These are phyloP conservation scores for Penicillium simplicissimum DNA, from an alignment of 495 filamentous ascomycete genomes.

Conservation along the genomic window DNA sequence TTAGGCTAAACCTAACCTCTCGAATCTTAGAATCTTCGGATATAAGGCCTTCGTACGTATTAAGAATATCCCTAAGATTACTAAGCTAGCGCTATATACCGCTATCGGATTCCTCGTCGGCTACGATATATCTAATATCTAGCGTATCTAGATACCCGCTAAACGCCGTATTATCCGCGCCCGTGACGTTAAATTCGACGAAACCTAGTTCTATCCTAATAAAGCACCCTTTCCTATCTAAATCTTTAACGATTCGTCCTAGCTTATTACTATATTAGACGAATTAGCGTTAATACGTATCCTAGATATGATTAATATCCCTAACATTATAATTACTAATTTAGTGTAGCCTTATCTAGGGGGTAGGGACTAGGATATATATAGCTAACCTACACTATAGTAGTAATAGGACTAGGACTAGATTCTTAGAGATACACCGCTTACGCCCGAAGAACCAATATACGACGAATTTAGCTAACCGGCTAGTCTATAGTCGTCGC, in stretches of 20 bases:
- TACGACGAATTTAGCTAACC: not conserved
- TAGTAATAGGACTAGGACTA: not conserved
- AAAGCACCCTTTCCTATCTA: not conserved
- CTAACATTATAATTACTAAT: not conserved
- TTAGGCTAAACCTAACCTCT: not conserved
- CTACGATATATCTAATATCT: not conserved
- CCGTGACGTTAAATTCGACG: not conserved
- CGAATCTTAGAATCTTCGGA: not conserved
- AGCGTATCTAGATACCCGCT: not conserved
- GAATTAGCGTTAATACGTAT: not conserved
- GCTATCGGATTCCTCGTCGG: not conserved
- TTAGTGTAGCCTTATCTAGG: not conserved
- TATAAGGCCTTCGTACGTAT: not conserved
- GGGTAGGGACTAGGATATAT: not conserved
- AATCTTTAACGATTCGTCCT: not conserved
- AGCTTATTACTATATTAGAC: not conserved
- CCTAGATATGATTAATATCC: not conserved
- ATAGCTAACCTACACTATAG: not conserved
- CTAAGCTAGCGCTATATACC: not conserved
- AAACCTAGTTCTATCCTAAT: not conserved
- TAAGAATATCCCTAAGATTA: not conserved
- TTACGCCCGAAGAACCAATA: not conserved
- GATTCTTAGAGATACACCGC: not conserved
- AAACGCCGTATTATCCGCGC: not conserved
- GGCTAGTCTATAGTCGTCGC: not conserved